These are phyloP conservation scores for Xylaria sp. DNA, from an alignment of 2,329 filamentous ascomycete species.

Conservation along the genomic window DNA sequence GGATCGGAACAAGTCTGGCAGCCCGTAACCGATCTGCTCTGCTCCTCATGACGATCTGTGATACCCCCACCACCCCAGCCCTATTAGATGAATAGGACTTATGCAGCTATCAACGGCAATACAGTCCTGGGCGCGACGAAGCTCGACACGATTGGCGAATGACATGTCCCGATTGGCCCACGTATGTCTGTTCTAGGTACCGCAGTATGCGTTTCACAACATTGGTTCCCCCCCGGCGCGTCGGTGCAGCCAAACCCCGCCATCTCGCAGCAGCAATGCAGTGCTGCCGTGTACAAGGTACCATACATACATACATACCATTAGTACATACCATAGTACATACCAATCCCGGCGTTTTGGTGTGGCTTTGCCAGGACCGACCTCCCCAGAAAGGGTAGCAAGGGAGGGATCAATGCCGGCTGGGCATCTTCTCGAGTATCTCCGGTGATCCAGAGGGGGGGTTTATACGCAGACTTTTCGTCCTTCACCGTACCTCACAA, in stretches of 20 bases:
- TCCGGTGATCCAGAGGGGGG: neutral
- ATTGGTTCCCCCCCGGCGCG: neutral
- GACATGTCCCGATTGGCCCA: conserved; percentile 20
- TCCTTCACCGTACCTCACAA: neutral
- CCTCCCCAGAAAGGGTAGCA: neutral
- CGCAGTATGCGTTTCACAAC: neutral
- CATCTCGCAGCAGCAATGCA: neutral
- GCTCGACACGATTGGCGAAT: conserved; percentile 7
- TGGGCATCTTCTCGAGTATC: neutral
- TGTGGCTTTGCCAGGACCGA: conserved; percentile 13
- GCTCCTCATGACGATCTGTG: neutral
- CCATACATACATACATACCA: too few relatives aligned
- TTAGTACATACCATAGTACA: too few relatives aligned
- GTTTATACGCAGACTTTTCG: neutral
- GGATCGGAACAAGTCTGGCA: neutral
- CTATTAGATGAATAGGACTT: conserved; percentile 1
- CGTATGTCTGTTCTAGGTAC: conserved; percentile 16
- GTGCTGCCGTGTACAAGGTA: neutral
- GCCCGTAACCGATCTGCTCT: neutral
- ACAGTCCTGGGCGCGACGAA: neutral
- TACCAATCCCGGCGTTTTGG: conserved; percentile 6
- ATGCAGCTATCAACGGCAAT: conserved; percentile 1
- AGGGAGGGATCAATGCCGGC: conserved; percentile 18
- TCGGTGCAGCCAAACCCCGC: neutral
- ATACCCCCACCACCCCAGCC: neutral